A percentile compares a stretch with the other conserved stretches of the same genome.
These are phyloP conservation scores for Vitis hybrid DNA, from an alignment of 177 flowering plant genomes.

Conservation along the genomic window DNA sequence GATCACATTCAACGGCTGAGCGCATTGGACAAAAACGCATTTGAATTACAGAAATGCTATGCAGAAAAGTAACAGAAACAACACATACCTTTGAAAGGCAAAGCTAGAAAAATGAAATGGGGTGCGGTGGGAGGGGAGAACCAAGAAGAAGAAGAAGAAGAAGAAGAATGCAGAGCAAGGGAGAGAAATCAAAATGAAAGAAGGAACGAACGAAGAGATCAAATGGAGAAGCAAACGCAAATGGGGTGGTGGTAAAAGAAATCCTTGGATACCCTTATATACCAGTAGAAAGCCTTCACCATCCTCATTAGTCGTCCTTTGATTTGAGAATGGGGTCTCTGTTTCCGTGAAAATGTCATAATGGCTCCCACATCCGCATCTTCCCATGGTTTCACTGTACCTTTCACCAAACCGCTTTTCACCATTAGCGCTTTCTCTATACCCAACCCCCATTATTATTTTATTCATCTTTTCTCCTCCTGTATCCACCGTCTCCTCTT, in stretches of 20 bases:
- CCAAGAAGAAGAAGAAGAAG: too few species aligned
- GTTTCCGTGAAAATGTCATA: conserved; percentile 6
- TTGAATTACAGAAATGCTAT: background rate
- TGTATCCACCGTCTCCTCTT: background rate
- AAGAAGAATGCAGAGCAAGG: too few species aligned
- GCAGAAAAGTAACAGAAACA: background rate
- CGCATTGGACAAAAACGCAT: background rate
- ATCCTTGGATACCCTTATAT: background rate
- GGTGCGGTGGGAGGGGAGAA: conserved; percentile 6
- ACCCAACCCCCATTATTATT: background rate
- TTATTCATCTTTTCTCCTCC: background rate
- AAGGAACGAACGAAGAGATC: too few species aligned
- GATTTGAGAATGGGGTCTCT: background rate
- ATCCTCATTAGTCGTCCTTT: background rate
- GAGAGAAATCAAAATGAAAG: too few species aligned
- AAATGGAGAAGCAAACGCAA: too few species aligned
- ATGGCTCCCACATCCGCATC: conserved; percentile 4
- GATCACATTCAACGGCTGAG: background rate
- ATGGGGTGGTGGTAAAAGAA: background rate
- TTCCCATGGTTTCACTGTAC: conserved; percentile 26
- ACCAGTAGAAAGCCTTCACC: background rate
- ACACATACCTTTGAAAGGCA: conserved; percentile 4
- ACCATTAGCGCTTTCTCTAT: background rate
- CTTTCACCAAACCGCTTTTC: conserved; percentile 20
- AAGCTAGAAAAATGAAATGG: conserved; percentile 1